Base-by-base conservation (phyloP, 805 yeast species). In the Jamesozyma hellenica region DNA sequence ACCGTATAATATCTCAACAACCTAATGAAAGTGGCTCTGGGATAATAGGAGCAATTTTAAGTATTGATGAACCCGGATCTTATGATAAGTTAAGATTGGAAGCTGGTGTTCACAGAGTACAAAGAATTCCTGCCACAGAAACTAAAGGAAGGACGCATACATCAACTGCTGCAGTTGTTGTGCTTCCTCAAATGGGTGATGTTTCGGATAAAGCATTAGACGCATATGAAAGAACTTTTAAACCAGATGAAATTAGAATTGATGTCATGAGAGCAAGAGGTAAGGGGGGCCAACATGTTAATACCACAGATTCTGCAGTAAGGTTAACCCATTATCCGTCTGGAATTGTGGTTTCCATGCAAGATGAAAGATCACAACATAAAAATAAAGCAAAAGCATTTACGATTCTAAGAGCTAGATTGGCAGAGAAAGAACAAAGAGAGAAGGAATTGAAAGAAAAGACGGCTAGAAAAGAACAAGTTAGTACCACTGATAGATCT, bases 251-350 rank as follows among this genome's bases (percentile, higher is more conserved):
- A 52, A 77, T 92, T 17, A 71, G 96, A 41, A 77, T 92, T 4
- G 98, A 92, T 57, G 87, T 92, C n/a, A 92, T 90, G 95, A 71
- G 98, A 49, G 85, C 97, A 1, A 78, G 95, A 41, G 98, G 98
- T 3, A 82, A 92, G 47, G 98, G 98, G 41, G 98, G 98, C 0
- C 98, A 90, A 65, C 97, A 90, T 56, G 98, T 90, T 28, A 90
- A 90, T 56, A 90, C 95, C 12, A 92, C 97, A 0, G 97, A 90
- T 56, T 86, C 96, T 1, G 98, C 98, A 0, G 97, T 92, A 12
- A 71, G 98, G 51, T 65, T 92, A 21, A 86, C 90, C 1, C 98
- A 92, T 63, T 67, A 82, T 13, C 96, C 97, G 4, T 78, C 95
- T 0, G 96, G 96, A 3, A 77, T 85, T 30, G 78, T 77, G 4